Base-by-base conservation (phyloP, 108 stramenopile genomes). In the Pseudonitzschia multiseries region DNA sequence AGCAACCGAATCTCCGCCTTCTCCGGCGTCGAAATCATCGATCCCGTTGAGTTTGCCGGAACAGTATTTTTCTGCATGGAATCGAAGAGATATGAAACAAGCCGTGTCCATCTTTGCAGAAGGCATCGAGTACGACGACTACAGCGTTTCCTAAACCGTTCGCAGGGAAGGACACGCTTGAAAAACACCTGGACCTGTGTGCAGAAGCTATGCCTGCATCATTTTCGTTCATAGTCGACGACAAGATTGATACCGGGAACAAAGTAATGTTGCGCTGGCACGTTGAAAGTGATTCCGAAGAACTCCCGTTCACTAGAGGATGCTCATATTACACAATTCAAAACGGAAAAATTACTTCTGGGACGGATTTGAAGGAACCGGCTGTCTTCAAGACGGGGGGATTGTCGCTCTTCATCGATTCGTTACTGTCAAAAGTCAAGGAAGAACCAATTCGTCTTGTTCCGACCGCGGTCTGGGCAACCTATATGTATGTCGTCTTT, bases 401-500 rank as follows among this genome's bases (percentile, higher is more conserved):
- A 8, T 31, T 86, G 17, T 72, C 70, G 26, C 51, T 87, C 26
- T 67, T 77, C 15, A n/a, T 75, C 20, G 63, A 77, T 8, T 57
- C 88, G 12, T 27, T 91, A 0, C 72, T 67, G 4, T 69, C 68
- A 31, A 91, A 93, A 57, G 28, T 96, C 4, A 57, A 74, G 28
- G 67, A 74, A 8, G 92, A 96, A 72, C 96, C 92, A 0, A 66
- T 78, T 27, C 81, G 89, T n/a, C 66, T 77, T 31, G 18, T 92
- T 1, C 93, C 96, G 12, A 48, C 89, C 10, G 68, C 72, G 18
- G 62, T 72, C 0, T 92, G 87, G 87, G 48, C 79, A 15, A 73
- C 80, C 17, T 94, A 96, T 79, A 79, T 89, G 72, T 90, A 84
- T 61, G 79, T 93, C 21, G 83, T 94, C 8, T 94, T 92, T 73